phyloP scores from a whole-genome alignment of 441 rosid genomes.

The Populus hybrid region DNA sequence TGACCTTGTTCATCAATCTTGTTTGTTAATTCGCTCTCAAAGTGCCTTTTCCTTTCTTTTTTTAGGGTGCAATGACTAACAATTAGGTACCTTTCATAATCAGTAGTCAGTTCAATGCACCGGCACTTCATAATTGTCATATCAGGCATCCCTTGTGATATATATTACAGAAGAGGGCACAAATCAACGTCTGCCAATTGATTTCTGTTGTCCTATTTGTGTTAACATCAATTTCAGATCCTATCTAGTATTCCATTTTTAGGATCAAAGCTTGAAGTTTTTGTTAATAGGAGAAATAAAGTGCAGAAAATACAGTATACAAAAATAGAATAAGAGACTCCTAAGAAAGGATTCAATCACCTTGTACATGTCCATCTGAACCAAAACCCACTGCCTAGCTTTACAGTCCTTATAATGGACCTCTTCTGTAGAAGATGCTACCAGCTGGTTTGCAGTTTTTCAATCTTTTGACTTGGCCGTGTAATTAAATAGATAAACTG shows the following conservation, averaged over 20 bases:
- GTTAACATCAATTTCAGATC: neutral
- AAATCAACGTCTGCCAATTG: neutral
- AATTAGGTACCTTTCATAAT: conserved; percentile 1
- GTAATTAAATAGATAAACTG: neutral
- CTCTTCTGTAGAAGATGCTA: neutral
- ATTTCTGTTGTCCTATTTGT: neutral
- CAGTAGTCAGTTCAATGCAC: neutral
- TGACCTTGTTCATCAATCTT: no score
- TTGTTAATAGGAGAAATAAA: neutral
- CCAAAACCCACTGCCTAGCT: neutral
- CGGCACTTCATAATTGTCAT: conserved; percentile 1
- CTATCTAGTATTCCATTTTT: neutral
- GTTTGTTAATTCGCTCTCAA: neutral
- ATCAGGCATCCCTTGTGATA: neutral
- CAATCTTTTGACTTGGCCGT: neutral
- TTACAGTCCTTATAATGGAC: neutral
- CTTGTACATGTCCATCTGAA: neutral
- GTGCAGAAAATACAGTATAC: no score
- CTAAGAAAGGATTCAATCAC: neutral
- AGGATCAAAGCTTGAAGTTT: neutral
- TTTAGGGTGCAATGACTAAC: neutral
- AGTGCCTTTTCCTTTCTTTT: neutral
- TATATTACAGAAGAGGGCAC: neutral
- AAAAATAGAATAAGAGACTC: neutral
- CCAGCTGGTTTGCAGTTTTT: neutral